Base-by-base conservation (phyloP, 768 basidiomycete species). In the Phlebiopsis gigantea region DNA sequence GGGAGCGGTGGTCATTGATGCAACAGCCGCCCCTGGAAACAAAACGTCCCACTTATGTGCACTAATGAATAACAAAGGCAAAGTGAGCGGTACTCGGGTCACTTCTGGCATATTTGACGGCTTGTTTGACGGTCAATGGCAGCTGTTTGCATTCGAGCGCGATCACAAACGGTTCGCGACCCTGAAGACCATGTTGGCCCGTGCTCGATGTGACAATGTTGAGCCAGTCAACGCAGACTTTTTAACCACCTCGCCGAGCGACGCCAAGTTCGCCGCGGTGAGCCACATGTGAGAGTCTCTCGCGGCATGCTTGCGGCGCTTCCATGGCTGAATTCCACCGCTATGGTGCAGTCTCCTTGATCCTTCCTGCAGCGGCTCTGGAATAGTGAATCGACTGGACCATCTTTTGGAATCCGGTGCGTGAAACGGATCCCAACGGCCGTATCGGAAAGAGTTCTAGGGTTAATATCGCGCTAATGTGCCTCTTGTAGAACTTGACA, bases 11-110 rank as follows among this genome's bases (percentile, higher is more conserved):
- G 90, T 93, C 28, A 88, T 98, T 41, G 96, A 98, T 70, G 94
- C 93, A 12, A 98, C 94, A 10, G 89, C 94, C 41, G 97, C 97
- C 0, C 97, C 97, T 0, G 97, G 97, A 0, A 99, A 99, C 73
- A 99, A 99, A 73, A 98, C 97, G 1, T 89, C 93, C 7, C 93
- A 96, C 70, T 72, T 98, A 22, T 89, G 90, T 62, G 92, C 94
- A 22, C 73, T 98, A 44, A 92, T 98, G 89, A 68, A 75, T 17
- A 87, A 87, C 62, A 79, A 81, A 68, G 92, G 93, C 64, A 89
- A 85, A 72, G 95, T 93, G 53, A 59, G 76, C 62, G 24, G 58
- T 22, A 14, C 56, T 45, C 45, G n/a, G 25, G 19, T 26, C 45
- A 21, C 30, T 25, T n/a, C 28, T 47, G n/a, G 24, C 15, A 47